Evolutionary conservation across 768 basidiomycete species (phyloP), one percentile per base, ranked within the genome.

Genomic region (Mycena amicta): DNA sequence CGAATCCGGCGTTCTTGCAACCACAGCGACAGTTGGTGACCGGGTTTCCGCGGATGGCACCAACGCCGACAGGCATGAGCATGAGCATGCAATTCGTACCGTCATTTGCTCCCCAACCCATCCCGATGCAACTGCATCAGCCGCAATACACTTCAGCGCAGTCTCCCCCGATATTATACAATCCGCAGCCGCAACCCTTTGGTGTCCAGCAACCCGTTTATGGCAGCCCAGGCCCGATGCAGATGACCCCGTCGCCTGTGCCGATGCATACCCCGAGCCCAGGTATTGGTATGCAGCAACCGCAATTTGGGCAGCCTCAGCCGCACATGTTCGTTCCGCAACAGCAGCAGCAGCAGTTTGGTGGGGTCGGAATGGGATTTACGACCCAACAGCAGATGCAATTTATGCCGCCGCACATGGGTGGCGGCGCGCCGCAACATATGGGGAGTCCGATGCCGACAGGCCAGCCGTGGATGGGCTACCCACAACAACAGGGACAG

Each of bases 11-110:
- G 31, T 70, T 73, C 47, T 66, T 65, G 11, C 72, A 74, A 11
- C 73, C 73, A 59, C 65, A 66, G 4, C 71, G 70, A 29, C 60
- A 61, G n/a, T 52, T 56, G 41, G 40, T 52, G 52, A 64, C 71
- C 46, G 64, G 72, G 46, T 70, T 67, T 45, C 73, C 75, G 57
- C 75, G 74, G 63, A 71, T 74, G 70, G 39, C 50, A n/a, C 12
- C 12, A 23, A 49, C 27, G 47, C 25, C 26, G 25, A 49, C 22
- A 12, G 47, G 47, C 25, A 49, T 49, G 47, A 23, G 47, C 25
- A 49, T 49, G 47, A 20, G 26, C 23, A 49, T 20, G 27, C 62
- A 64, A 53, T 60, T 60, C 29, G 53, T 55, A 11, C 53, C 52
- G 1, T 41, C 55, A 5, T 61, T 50, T 39, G 27, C 26, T 50